Evolutionary conservation across 1,284 basidiomycete species (phyloP).

Genomic region (Marasmius oreades): DNA sequence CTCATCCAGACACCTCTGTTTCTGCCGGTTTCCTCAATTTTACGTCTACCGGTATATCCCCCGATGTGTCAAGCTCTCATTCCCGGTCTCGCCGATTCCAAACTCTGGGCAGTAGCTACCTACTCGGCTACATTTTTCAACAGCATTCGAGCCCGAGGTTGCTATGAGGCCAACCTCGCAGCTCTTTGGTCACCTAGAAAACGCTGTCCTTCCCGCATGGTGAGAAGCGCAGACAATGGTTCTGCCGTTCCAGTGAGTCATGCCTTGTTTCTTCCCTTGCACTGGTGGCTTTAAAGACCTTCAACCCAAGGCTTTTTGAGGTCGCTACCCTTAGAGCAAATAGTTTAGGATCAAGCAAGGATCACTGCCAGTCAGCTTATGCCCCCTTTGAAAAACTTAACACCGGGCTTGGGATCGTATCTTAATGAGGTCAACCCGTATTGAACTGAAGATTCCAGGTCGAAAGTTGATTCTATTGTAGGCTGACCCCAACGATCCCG

Average conservation of each 20-base stretch:
- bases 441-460: neutral
- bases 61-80: constrained; percentile 12
- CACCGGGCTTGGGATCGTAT: constrained; percentile 15
- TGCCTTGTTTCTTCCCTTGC: neutral
- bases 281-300: neutral
- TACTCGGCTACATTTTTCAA: neutral
- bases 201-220: constrained; percentile 19
- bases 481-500: constrained; percentile 19
- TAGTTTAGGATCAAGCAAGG: constrained; percentile 5
- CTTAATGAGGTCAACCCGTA: constrained; percentile 16
- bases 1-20: constrained; percentile 14
- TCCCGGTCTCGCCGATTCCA: constrained; percentile 4
- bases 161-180: constrained; percentile 11
- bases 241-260: constrained; percentile 12
- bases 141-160: constrained; percentile 12
- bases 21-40: constrained; percentile 10
- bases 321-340: neutral
- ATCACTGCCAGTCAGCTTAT: neutral
- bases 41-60: constrained; percentile 7
- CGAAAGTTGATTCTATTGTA: neutral
- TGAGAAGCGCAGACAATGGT: constrained; percentile 12
- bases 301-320: neutral
- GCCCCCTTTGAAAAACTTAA: constrained; percentile 12
- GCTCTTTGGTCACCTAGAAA: constrained; percentile 14
- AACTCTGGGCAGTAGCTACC: neutral